Conservation (phyloP, 1,284 basidiomycete genomes). For the Sparassis latifolia region DNA sequence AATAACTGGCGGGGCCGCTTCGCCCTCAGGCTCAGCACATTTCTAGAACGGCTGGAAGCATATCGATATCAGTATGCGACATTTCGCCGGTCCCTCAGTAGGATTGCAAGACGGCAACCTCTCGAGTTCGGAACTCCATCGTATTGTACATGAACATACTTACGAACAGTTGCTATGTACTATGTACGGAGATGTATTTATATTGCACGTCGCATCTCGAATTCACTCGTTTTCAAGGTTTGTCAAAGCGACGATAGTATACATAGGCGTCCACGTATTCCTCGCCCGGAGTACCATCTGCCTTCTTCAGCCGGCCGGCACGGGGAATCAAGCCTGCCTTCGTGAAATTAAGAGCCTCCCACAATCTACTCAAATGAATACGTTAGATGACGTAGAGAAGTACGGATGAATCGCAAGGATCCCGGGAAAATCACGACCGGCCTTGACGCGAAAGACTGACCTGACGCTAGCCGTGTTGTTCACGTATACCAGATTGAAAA, state of each 20-base stretch:
- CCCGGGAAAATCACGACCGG: not conserved
- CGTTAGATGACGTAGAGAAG: not conserved
- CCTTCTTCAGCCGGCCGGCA: conserved; percentile 71
- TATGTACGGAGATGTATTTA: no score
- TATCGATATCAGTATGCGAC: no score
- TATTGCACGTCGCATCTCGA: not conserved
- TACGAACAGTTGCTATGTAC: no score
- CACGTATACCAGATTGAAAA: conserved; percentile 92
- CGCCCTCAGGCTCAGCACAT: no score
- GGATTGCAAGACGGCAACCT: no score
- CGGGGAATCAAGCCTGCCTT: conserved; percentile 81
- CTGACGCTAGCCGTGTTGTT: conserved; percentile 70
- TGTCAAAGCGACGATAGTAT: conserved; percentile 73
- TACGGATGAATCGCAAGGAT: not conserved
- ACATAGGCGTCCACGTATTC: conserved; percentile 88
- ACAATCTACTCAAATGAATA: conserved; percentile 45
- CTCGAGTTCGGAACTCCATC: no score
- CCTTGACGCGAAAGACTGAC: conserved; percentile 28
- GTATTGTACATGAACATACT: no score
- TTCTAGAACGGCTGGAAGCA: no score
- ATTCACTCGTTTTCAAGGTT: not conserved
- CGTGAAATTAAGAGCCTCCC: conserved; percentile 82
- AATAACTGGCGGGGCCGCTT: no score
- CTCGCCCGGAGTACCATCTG: conserved; percentile 57
- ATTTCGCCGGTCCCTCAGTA: no score